These are phyloP conservation scores for Trebouxia gelatinosa DNA, from an alignment of 163 green algal species.

Conservation along the genomic window DNA sequence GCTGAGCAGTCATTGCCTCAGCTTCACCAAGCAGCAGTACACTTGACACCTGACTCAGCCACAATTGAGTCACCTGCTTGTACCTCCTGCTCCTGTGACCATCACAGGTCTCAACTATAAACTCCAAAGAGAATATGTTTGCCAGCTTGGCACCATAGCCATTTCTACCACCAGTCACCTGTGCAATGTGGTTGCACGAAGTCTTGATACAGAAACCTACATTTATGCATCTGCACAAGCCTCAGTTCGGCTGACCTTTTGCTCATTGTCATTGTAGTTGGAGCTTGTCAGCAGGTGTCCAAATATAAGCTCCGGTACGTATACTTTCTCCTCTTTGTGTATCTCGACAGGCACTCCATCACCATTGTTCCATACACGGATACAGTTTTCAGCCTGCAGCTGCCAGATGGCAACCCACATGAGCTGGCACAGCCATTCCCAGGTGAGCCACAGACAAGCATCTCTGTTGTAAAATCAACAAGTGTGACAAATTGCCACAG, in stretches of 20 bases:
- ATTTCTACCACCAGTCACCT: constrained; percentile 96
- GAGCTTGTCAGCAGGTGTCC: constrained; percentile 98
- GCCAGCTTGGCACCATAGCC: constrained; percentile 99
- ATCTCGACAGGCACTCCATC: constrained; percentile 95
- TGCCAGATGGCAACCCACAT: background rate
- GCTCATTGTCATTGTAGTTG: constrained; percentile 98
- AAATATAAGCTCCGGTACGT: constrained; percentile 99
- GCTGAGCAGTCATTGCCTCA: background rate
- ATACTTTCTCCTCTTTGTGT: constrained; percentile 93
- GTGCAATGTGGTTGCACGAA: background rate
- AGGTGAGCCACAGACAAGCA: background rate
- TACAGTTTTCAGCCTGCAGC: constrained; percentile 61
- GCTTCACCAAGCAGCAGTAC: background rate
- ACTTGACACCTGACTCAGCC: background rate
- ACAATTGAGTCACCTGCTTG: constrained; percentile 54
- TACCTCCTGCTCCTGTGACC: constrained; percentile 76
- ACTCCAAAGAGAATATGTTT: constrained; percentile 99
- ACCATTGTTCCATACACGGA: constrained; percentile 97
- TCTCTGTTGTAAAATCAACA: no score
- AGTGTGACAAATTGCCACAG: no score
- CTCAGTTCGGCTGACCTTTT: constrained; percentile 75
- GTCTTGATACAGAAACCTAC: background rate
- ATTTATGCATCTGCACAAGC: background rate
- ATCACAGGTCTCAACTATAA: constrained; percentile 96
- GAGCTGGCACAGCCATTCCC: background rate